Evolutionary conservation across 176 grass and related monocot genomes (phyloP), one percentile per base, ranked within the genome.

Genomic region (Aegilops sharonensis): DNA sequence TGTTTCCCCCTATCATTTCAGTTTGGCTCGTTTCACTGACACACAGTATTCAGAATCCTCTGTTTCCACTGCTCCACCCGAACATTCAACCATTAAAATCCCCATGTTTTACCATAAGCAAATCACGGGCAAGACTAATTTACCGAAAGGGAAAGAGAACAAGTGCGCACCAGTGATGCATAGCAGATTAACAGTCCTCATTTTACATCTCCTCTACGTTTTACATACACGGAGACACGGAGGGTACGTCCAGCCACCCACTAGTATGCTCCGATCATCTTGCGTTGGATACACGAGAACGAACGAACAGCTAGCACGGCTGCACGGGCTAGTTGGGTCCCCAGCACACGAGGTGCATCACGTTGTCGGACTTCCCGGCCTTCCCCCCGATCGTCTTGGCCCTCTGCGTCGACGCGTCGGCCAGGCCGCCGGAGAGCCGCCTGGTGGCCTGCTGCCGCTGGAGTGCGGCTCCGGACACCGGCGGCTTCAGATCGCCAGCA

Each of bases 321-420:
- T n/a, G n/a, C n/a, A n/a, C n/a, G n/a, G n/a, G 13, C 54, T 75
- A 93, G 30, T 40, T 88, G 54, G 85, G 81, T 39, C 88, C 91
- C 88, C 91, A 90, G 14, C 91, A 93, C 15, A 93, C 30, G 35
- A 93, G 88, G 3, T 82, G 77, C 91, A 85, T 62, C 5, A 72
- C 81, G 14, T 67, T 88, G 45, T 90, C 85, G 27, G 82, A 86
- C 66, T 87, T 93, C 81, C 82, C 77, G 4, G 64, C 78, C 21
- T 23, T 69, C 83, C 72, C 57, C 69, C 27, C 52, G 23, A 18
- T 72, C 84, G 68, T 80, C 85, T 45, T 78, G 4, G 80, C 27
- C 40, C 66, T 50, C 69, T 87, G 70, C 6, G 76, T 35, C 36
- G 81, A 35, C 39, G 48, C 14, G 14, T 86, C 70, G 6, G 50